Conservation (phyloP, 441 rosid species). For the Melastoma candidum region DNA sequence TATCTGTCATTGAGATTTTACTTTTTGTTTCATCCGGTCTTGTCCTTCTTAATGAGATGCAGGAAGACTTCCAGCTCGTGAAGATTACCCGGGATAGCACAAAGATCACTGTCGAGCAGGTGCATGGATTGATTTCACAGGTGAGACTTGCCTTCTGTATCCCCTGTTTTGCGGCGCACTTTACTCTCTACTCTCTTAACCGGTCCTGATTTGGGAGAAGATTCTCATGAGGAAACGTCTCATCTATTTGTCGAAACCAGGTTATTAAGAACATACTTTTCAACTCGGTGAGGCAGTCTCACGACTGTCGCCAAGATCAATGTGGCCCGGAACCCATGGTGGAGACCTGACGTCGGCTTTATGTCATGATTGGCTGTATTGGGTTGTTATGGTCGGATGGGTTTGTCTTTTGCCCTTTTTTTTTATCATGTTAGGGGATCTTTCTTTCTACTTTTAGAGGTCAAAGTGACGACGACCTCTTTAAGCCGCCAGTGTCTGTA, state of each 20-base stretch:
- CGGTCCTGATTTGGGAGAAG: background rate
- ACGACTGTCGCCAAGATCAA: constrained; percentile 32
- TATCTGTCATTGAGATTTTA: background rate
- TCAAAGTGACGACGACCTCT: too few relatives aligned
- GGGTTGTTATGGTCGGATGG: too few relatives aligned
- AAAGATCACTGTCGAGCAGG: constrained; percentile 94
- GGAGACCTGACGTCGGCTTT: constrained; percentile 41
- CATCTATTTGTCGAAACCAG: constrained; percentile 20
- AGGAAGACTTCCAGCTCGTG: constrained; percentile 91
- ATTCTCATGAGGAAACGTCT: background rate
- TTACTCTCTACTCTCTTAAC: background rate
- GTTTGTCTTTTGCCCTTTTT: too few relatives aligned
- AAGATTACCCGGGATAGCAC: constrained; percentile 95
- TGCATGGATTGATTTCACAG: constrained; percentile 98
- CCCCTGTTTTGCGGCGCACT: too few relatives aligned
- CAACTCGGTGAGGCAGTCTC: constrained; percentile 65
- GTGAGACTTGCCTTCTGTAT: constrained; percentile 23
- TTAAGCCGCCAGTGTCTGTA: too few relatives aligned
- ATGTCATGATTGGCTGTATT: background rate
- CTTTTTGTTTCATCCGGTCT: background rate
- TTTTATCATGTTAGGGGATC: too few relatives aligned
- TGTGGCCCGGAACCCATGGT: constrained; percentile 92
- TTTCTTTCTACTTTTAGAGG: too few relatives aligned
- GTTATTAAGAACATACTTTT: constrained; percentile 93
- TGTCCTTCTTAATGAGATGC: constrained; percentile 22